Evolutionary conservation across 1,139 yeast species (phyloP).

Genomic region (Debaryomycetaceae sp.): DNA sequence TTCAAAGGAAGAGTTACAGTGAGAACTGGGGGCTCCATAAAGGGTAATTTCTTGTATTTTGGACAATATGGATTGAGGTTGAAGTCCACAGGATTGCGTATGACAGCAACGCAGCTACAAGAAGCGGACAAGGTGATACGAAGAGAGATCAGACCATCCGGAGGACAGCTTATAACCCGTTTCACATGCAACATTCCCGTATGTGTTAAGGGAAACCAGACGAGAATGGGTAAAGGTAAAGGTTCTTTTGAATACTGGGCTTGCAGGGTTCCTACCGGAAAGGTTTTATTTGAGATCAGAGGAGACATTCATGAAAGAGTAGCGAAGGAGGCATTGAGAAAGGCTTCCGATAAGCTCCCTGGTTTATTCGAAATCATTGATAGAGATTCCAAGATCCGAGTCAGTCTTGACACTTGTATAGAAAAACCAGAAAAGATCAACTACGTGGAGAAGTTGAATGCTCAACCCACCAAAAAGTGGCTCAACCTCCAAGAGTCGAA

Average conservation of each 20-base stretch:
- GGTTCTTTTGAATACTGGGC: conserved; percentile 99
- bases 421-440: conserved; percentile 49
- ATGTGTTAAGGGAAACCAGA: conserved; percentile 95
- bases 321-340: conserved; percentile 88
- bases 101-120: conserved; percentile 85
- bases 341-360: conserved; percentile 90
- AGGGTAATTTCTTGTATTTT: conserved; percentile 77
- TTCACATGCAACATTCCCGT: conserved; percentile 84
- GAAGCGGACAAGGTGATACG: conserved; percentile 87
- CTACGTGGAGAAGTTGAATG: conserved; percentile 51
- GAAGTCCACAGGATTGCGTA: conserved; percentile 79
- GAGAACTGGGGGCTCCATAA: conserved; percentile 89
- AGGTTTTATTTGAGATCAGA: conserved; percentile 79
- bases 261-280: conserved; percentile 93
- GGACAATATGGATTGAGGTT: conserved; percentile 88
- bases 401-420: conserved; percentile 55
- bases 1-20: conserved; percentile 95
- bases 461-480: conserved; percentile 66
- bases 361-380: conserved; percentile 87
- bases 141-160: conserved; percentile 74
- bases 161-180: conserved; percentile 73
- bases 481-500: conserved; percentile 47
- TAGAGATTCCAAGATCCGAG: conserved; percentile 62
- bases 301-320: conserved; percentile 83
- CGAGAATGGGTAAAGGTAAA: conserved; percentile 99